Percentiles rank a stretch among this genome's conserved stretches.
phyloP scores from a whole-genome alignment of 2,329 filamentous ascomycete genomes.

The Magnaporthiopsis rhizophila region DNA sequence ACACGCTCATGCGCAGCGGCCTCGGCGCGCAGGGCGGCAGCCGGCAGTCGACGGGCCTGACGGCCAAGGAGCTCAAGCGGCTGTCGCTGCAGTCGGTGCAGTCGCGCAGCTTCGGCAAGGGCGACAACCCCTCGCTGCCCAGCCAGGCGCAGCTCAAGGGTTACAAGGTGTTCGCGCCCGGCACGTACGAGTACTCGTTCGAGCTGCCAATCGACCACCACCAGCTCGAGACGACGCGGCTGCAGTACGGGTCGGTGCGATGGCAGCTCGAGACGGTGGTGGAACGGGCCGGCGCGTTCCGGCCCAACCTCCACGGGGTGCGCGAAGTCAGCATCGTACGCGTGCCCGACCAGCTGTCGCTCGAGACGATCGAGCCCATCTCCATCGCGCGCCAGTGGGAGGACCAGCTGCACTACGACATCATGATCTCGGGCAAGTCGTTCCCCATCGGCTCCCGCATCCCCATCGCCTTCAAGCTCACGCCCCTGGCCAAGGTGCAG shows the following conservation, averaged over 20 bases:
- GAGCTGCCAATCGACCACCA: slow-evolving; percentile 85
- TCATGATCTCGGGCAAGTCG: slow-evolving; percentile 91
- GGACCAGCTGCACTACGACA: slow-evolving; percentile 91
- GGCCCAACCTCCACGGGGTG: slow-evolving; percentile 73
- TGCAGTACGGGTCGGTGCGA: slow-evolving; percentile 77
- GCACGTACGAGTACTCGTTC: slow-evolving; percentile 60
- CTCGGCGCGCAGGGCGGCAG: neutral
- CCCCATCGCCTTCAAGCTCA: slow-evolving; percentile 89
- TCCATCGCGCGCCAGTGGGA: slow-evolving; percentile 93
- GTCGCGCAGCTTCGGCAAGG: slow-evolving; percentile 77
- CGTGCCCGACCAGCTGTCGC: slow-evolving; percentile 75
- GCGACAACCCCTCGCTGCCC: slow-evolving; percentile 55
- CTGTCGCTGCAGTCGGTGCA: slow-evolving; percentile 75
- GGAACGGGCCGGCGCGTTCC: slow-evolving; percentile 82
- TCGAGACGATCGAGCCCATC: slow-evolving; percentile 88
- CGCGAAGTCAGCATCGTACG: slow-evolving; percentile 81
- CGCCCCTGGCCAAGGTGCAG: slow-evolving; percentile 85
- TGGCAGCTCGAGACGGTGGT: slow-evolving; percentile 83
- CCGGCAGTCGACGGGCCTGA: slow-evolving; percentile 23
- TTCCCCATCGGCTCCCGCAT: slow-evolving; percentile 84
- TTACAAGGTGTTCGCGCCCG: slow-evolving; percentile 79
- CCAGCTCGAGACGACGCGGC: slow-evolving; percentile 79
- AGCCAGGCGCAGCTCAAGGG: slow-evolving; percentile 57
- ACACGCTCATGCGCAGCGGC: slow-evolving; percentile 18
- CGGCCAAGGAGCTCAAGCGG: slow-evolving; percentile 50